Conservation (phyloP, 2,329 filamentous ascomycete species). For the Westerdykella sp. region DNA sequence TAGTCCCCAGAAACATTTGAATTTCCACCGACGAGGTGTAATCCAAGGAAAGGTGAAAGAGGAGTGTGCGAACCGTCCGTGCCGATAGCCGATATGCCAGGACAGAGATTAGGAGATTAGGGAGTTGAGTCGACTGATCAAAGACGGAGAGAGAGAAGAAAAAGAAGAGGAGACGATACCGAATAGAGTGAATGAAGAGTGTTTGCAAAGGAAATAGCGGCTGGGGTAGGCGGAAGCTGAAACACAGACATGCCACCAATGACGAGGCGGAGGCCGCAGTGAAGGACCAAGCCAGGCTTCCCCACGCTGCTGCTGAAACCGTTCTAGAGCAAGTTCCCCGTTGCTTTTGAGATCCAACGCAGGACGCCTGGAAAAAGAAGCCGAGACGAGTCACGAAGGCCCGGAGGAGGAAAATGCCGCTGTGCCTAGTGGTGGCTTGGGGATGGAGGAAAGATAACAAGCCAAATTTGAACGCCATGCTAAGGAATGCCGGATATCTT, state of each 20-base stretch:
- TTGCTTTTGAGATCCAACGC: conserved; percentile 30
- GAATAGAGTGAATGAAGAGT: background rate
- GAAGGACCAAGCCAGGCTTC: conserved; percentile 5
- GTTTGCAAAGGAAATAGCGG: background rate
- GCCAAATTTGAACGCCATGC: conserved; percentile 35
- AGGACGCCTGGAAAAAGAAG: conserved; percentile 11
- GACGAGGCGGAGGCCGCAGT: conserved; percentile 7
- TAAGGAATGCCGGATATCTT: conserved; percentile 11
- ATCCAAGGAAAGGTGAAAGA: too few relatives aligned
- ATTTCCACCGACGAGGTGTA: too few relatives aligned
- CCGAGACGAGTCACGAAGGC: conserved; percentile 8
- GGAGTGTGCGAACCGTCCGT: too few relatives aligned
- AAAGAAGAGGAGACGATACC: conserved; percentile 16
- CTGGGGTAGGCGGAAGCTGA: conserved; percentile 8
- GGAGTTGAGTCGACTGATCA: too few relatives aligned
- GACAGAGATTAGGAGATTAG: too few relatives aligned
- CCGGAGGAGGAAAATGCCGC: conserved; percentile 13
- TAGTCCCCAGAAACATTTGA: too few relatives aligned
- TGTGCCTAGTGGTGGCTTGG: conserved; percentile 12
- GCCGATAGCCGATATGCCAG: too few relatives aligned
- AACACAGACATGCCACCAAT: conserved; percentile 13
- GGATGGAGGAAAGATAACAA: conserved; percentile 15
- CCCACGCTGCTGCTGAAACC: conserved; percentile 27
- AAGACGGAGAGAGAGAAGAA: conserved; percentile 8
- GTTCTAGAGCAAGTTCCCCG: conserved; percentile 18